Base-by-base conservation (phyloP, 805 yeast genomes). In the Candida suzukii region DNA sequence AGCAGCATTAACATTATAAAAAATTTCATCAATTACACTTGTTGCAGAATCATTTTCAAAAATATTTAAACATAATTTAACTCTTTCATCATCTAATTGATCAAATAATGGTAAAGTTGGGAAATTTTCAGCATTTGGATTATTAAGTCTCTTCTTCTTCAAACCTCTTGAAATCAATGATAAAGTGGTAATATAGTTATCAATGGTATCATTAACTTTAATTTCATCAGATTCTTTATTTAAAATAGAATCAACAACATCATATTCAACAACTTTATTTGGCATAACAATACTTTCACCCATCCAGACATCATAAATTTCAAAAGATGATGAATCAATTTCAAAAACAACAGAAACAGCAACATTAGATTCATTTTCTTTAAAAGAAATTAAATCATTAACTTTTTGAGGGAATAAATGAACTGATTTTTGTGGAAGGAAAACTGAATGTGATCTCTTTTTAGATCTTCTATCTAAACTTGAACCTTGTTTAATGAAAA, bases 371-470 rank as follows among this genome's bases (percentile, higher is more conserved):
- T 74, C 75, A 43, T 74, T 77, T 38, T 74, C 80, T 27, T 70
- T 70, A 56, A 90, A 79, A 2, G 88, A 79, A 30, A 78, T 63
- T 20, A 73, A 52, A 7, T 78, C 74, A 51, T 76, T 78, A 20
- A 91, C 69, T 36, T 74, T 72, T 35, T 67, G 66, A 9, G 96
- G 96, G 49, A 82, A 73, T 50, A 88, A 69, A 44, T 81, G 76
- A 35, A 79, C 74, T 24, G 73, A 69, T 46, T 74, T 75, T 57
- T 90, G 96, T 13, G 95, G 93, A 60, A 90, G 72, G 54, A 81
- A 84, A 3, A 91, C 97, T 8, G 96, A 80, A 4, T 91, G 78
- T 1, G 95, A 88, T 58, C 98, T 76, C 66, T 87, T 88, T 62
- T 87, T 85, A 1, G 95, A 84, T 58, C 91, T 88, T 46, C 90